Conservation (phyloP, 2,329 filamentous ascomycete species). For the Aureobasidium musti region DNA sequence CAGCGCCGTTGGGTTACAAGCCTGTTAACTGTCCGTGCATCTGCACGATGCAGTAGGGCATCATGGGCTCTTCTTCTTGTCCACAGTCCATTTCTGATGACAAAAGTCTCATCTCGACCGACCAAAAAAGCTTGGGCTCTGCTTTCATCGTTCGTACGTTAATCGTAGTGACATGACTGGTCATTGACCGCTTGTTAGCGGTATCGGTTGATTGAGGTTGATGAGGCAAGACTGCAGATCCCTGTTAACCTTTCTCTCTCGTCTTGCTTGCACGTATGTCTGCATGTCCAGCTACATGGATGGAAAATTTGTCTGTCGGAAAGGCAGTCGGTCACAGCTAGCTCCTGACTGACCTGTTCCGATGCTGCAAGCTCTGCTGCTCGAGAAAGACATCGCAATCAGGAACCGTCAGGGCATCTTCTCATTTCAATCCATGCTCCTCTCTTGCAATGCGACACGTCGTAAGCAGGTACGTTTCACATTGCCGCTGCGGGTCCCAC, state of each 20-base stretch:
- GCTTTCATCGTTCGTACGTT: background rate
- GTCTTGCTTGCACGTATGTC: background rate
- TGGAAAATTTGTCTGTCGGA: background rate
- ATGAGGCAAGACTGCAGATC: conserved; percentile 8
- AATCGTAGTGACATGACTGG: conserved; percentile 9
- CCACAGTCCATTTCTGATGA: conserved; percentile 5
- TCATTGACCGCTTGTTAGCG: background rate
- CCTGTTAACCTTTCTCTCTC: background rate
- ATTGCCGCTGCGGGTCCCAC: conserved; percentile 22
- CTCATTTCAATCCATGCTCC: background rate
- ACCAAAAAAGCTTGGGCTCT: background rate
- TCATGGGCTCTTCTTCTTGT: background rate
- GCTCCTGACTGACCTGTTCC: background rate
- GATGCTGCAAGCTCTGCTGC: background rate
- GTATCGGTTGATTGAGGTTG: background rate
- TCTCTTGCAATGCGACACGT: conserved; percentile 10
- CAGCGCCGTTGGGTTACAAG: conserved; percentile 14
- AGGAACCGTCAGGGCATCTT: background rate
- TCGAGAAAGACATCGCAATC: background rate
- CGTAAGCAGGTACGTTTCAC: conserved; percentile 26
- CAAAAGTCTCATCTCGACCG: conserved; percentile 1
- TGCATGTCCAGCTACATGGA: background rate
- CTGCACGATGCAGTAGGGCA: conserved; percentile 16
- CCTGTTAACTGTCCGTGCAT: conserved; percentile 15
- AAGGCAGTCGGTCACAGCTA: background rate